Evolutionary conservation across 2,329 filamentous ascomycete genomes (phyloP).

Genomic region (Thelonectria blattea): DNA sequence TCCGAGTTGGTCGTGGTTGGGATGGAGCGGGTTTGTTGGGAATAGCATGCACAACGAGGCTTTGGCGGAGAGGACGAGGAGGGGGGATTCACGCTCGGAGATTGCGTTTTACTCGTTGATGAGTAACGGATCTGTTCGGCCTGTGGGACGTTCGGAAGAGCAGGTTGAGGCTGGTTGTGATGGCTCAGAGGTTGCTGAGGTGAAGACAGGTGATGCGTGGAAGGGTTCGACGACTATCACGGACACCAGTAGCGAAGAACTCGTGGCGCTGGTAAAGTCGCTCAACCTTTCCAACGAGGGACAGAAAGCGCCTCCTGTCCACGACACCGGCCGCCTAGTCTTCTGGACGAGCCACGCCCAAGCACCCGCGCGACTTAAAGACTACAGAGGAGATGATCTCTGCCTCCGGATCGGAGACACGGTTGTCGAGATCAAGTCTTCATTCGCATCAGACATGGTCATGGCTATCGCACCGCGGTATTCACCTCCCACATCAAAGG

Average conservation of each 20-base stretch:
- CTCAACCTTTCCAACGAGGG: neutral
- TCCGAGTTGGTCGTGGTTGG: neutral
- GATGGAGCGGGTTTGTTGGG: neutral
- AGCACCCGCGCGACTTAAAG: neutral
- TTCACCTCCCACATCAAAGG: neutral
- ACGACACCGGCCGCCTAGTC: neutral
- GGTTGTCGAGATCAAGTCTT: neutral
- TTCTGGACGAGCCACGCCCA: neutral
- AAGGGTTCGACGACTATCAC: neutral
- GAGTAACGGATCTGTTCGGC: neutral
- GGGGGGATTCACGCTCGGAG: neutral
- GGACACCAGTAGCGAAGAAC: neutral
- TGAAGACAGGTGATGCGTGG: neutral
- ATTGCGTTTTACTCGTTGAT: neutral
- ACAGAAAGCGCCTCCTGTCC: neutral
- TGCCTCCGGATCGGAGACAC: neutral
- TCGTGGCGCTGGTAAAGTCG: neutral
- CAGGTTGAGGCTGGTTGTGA: neutral
- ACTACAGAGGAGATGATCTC: neutral
- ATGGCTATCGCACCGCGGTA: neutral
- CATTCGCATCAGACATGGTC: neutral
- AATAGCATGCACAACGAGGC: neutral
- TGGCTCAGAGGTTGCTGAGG: neutral
- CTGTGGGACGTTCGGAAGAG: neutral
- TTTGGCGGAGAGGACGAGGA: neutral